Evolutionary conservation across 371 early-diverging fungal species (phyloP).

Genomic region (Capniomyces stellatus): DNA sequence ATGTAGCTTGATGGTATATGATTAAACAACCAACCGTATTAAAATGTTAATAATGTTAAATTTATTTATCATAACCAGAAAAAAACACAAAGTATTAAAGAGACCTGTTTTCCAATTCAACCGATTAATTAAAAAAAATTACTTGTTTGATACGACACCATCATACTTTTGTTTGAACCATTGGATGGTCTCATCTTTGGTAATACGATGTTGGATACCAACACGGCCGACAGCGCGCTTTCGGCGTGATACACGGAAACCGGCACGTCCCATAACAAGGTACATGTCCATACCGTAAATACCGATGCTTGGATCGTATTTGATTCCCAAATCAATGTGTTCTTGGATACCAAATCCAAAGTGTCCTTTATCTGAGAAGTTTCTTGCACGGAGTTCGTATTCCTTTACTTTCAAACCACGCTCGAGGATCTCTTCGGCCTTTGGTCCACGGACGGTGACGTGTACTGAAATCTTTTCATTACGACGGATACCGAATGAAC

Average conservation of each 20-base stretch:
- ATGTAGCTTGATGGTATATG: too few species aligned
- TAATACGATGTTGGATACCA: slow-evolving; percentile 87
- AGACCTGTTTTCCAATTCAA: too few species aligned
- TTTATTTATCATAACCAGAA: too few species aligned
- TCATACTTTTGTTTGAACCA: slow-evolving; percentile 87
- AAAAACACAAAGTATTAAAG: too few species aligned
- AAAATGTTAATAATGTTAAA: too few species aligned
- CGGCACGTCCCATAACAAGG: slow-evolving; percentile 97
- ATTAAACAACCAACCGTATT: too few species aligned
- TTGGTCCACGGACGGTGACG: slow-evolving; percentile 96
- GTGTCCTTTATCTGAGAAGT: slow-evolving; percentile 98
- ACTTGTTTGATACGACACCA: slow-evolving; percentile 73
- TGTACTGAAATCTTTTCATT: slow-evolving; percentile 99
- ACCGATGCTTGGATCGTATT: slow-evolving; percentile 99
- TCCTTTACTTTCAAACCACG: slow-evolving; percentile 99
- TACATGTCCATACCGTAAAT: slow-evolving; percentile 98
- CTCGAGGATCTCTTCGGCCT: slow-evolving; percentile 94
- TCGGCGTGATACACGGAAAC: slow-evolving; percentile 91
- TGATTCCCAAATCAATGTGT: slow-evolving; percentile 99
- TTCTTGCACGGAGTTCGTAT: slow-evolving; percentile 88
- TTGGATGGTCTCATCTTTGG: slow-evolving; percentile 67
- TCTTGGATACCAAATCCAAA: slow-evolving; percentile 99
- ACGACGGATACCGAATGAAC: slow-evolving; percentile 99
- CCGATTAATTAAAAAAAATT: slow-evolving; percentile 26
- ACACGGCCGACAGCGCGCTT: slow-evolving; percentile 77